Base-by-base conservation (phyloP, 257 asterid species). In the Solanum chmielewskii region DNA sequence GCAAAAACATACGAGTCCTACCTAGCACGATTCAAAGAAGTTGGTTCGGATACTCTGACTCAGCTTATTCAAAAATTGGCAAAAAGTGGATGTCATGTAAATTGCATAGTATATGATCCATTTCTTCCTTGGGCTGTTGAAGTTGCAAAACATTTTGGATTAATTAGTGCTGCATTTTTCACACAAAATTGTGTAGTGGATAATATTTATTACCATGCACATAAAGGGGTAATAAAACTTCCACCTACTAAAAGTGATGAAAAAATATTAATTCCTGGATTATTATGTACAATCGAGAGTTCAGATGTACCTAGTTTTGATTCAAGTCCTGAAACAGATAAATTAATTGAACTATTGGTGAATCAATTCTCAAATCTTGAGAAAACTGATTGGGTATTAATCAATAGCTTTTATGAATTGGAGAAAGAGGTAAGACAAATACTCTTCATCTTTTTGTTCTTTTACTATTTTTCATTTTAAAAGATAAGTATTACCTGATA, bases 1-100 rank as follows among this genome's bases (percentile, higher is more conserved):
- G 76, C 87, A 85, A 23, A 31, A 84, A 13, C 89, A 86, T 35
- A 37, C 37, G 16, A 89, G 92, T 91, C 47, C 29, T 93, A 93
- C 15, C 47, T 89, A 6, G 83, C 87, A 39, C 87, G 87, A 6
- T 83, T 94, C 70, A 56, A 90, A 2, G 90, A 90, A 25, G 70
- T 78, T 8, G 91, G 89, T 4, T 29, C 64, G 4, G 27, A 68
- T 44, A 81, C 90, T 9, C 23, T 88, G 39, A 12, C 84, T 33
- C 44, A 88, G 21, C 71, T 88, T 39, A n/a, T 88, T 45, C 13
- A 42, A 18, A 85, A 66, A 62, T 35, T 88, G 10, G 12, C 13
- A 1, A 39, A 31, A 4, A 29, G n/a, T 49, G 87, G 85, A 7
- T 56, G 16, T 5, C 41, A 80, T 23, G 88, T 88, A 12, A 81